Percentiles rank a stretch among this genome's conserved stretches.
Evolutionary conservation across 2,329 filamentous ascomycete genomes (phyloP).

Genomic region (Ascochyta rabiei): DNA sequence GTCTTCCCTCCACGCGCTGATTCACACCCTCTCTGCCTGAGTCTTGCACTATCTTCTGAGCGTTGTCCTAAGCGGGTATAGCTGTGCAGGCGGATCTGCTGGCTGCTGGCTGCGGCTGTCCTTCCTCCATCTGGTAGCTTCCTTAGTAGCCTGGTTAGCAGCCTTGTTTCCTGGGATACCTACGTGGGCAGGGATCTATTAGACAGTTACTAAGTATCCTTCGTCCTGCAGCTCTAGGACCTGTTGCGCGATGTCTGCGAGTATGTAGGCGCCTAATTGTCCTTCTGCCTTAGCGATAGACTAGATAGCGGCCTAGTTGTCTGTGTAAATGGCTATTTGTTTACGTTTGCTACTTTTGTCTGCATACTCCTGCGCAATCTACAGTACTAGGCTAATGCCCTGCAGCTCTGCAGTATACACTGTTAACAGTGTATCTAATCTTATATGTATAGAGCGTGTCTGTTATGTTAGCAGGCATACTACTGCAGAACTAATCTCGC

Average conservation of each 20-base stretch:
- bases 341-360: conserved; percentile 9
- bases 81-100: conserved; percentile 15
- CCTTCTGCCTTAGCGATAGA: conserved; percentile 21
- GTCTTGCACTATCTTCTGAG: conserved; percentile 9
- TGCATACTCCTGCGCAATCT: conserved; percentile 23
- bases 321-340: conserved; percentile 23
- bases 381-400: conserved; percentile 23
- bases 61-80: conserved; percentile 7
- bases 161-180: conserved; percentile 2
- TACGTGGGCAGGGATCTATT: conserved; percentile 13
- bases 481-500: conserved; percentile 19
- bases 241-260: conserved; percentile 17
- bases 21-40: no score
- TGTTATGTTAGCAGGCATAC: conserved; percentile 21
- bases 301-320: conserved; percentile 24
- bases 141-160: no score
- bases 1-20: no score
- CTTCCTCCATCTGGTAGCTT: conserved; percentile 20
- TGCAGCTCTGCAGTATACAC: conserved; percentile 22
- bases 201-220: conserved; percentile 11
- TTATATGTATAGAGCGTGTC: conserved; percentile 18
- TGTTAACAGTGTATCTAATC: conserved; percentile 13
- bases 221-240: not conserved
- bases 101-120: conserved; percentile 6
- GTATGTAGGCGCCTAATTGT: conserved; percentile 21